Conservation (phyloP, 768 basidiomycete species). For the Podaxis sp. region DNA sequence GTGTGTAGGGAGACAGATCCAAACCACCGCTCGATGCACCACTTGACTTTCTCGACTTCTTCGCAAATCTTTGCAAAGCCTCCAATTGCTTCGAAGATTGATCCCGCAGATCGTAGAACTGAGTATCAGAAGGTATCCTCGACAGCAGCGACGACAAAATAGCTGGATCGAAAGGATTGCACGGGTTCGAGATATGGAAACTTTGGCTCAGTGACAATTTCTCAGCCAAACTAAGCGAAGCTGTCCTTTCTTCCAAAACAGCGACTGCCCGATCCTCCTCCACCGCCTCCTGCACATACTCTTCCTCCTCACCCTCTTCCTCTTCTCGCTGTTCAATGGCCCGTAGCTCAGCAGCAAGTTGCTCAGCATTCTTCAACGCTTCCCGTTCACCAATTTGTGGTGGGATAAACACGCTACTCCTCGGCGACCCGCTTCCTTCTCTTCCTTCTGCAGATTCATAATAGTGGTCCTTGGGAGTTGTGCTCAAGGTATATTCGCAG, state of each 20-base stretch:
- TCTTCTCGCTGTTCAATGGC: constrained; percentile 34
- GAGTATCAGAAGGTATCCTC: constrained; percentile 55
- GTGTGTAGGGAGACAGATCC: constrained; percentile 39
- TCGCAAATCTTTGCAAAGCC: constrained; percentile 69
- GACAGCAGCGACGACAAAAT: constrained; percentile 66
- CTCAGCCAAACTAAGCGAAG: constrained; percentile 63
- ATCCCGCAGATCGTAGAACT: constrained; percentile 57
- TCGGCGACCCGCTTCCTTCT: constrained; percentile 22
- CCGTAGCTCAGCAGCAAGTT: constrained; percentile 48
- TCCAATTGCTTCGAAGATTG: constrained; percentile 60
- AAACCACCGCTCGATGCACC: constrained; percentile 32
- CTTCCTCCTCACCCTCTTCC: constrained; percentile 23
- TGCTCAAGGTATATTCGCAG: constrained; percentile 73
- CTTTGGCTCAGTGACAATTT: constrained; percentile 57
- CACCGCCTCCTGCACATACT: constrained; percentile 19
- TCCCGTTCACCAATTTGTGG: constrained; percentile 38
- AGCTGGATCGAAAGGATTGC: constrained; percentile 76
- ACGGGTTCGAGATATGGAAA: constrained; percentile 82
- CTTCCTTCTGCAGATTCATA: constrained; percentile 20
- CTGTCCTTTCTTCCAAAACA: constrained; percentile 57
- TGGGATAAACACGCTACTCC: constrained; percentile 25
- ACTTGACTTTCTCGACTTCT: constrained; percentile 44
- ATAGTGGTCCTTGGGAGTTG: constrained; percentile 42
- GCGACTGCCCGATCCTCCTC: constrained; percentile 24
- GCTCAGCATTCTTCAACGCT: constrained; percentile 52